Evolutionary conservation across 345 rosid genomes (phyloP).

Genomic region (Draba incana): DNA sequence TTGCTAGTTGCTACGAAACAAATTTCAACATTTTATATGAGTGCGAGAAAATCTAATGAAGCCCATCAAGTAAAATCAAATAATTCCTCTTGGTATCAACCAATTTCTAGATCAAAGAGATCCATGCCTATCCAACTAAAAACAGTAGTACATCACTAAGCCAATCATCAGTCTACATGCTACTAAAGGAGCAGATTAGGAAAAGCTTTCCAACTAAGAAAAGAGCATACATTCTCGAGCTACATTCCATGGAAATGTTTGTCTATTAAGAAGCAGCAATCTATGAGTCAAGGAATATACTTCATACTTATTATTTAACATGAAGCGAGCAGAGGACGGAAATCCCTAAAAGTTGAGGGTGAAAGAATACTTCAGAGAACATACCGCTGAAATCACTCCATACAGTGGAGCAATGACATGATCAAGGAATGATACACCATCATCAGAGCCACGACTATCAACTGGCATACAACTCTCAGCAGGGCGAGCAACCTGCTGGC

Average conservation of each 20-base stretch:
- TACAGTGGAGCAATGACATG: slow-evolving; percentile 79
- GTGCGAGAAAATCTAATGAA: slow-evolving; percentile 1
- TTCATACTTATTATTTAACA: neutral
- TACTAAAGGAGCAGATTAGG: slow-evolving; percentile 14
- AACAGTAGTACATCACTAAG: slow-evolving; percentile 18
- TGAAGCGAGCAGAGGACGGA: slow-evolving; percentile 15
- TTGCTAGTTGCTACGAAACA: slow-evolving; percentile 8
- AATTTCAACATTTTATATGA: slow-evolving; percentile 8
- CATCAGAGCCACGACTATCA: slow-evolving; percentile 60
- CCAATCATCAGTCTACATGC: slow-evolving; percentile 17
- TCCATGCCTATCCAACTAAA: slow-evolving; percentile 26
- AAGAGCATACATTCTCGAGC: slow-evolving; percentile 13
- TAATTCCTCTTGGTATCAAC: slow-evolving; percentile 8
- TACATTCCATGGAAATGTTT: slow-evolving; percentile 3
- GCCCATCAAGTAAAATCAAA: slow-evolving; percentile 17
- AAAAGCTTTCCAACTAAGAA: slow-evolving; percentile 5
- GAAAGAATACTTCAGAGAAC: slow-evolving; percentile 37
- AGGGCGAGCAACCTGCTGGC: slow-evolving; percentile 69
- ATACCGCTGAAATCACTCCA: slow-evolving; percentile 87
- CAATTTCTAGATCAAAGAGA: neutral
- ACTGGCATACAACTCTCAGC: slow-evolving; percentile 83
- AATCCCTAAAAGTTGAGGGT: neutral
- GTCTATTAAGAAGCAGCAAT: slow-evolving; percentile 24
- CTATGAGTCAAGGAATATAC: slow-evolving; percentile 19
- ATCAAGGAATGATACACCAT: slow-evolving; percentile 77